A percentile compares a stretch with the other conserved stretches of the same genome.
Conservation (phyloP, 116 monocot species). For the Papilionanthe hybrid region DNA sequence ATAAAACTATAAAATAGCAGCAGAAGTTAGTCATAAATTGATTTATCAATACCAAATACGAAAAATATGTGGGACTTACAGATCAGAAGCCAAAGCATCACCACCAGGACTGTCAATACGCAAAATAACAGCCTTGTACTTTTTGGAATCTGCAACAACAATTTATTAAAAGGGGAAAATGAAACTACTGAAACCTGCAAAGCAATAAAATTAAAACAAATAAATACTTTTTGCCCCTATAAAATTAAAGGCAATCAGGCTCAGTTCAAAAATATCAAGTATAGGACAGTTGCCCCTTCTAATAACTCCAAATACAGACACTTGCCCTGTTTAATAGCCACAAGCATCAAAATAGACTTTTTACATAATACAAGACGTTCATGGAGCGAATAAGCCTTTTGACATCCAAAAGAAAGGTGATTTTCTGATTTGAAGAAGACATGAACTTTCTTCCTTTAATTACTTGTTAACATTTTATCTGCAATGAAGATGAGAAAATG, state of each 20-base stretch:
- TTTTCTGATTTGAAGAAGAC: neutral
- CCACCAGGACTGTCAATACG: slow-evolving; percentile 98
- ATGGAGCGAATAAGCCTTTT: neutral
- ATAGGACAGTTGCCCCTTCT: neutral
- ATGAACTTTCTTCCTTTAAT: neutral
- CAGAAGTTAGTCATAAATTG: neutral
- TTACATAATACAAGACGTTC: neutral
- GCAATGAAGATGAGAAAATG: neutral
- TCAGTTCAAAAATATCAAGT: neutral
- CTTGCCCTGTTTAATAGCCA: neutral
- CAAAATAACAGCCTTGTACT: slow-evolving; percentile 78
- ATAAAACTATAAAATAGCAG: neutral
- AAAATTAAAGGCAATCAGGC: neutral
- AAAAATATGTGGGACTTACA: slow-evolving; percentile 33
- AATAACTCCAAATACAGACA: neutral
- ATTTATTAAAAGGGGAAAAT: slow-evolving; percentile 5
- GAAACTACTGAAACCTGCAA: neutral
- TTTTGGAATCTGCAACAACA: slow-evolving; percentile 63
- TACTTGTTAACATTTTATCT: neutral
- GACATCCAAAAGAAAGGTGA: neutral
- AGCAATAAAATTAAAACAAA: neutral
- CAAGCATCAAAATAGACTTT: neutral
- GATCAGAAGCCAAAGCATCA: slow-evolving; percentile 97
- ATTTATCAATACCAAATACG: neutral
- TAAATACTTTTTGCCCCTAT: neutral